phyloP scores from a whole-genome alignment of 2,329 filamentous ascomycete species.

The Pseudogymnoascus pannorum region DNA sequence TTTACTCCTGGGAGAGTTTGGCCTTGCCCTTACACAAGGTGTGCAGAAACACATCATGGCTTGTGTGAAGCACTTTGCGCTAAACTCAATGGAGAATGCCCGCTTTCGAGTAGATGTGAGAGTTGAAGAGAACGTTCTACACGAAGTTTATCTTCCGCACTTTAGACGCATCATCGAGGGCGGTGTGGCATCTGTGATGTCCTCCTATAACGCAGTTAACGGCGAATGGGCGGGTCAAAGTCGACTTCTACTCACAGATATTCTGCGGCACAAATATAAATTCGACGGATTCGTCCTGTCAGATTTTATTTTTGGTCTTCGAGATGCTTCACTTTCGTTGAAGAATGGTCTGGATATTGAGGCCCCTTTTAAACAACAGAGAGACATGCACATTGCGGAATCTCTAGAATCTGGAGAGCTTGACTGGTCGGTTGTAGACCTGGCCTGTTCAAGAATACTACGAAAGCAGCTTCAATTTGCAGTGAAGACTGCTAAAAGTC shows the following conservation, averaged over 20 bases:
- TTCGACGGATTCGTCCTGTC: conserved; percentile 16
- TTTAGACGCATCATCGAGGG: conserved; percentile 12
- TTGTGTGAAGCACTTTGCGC: conserved; percentile 26
- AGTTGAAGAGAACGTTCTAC: conserved; percentile 22
- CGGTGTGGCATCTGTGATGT: conserved; percentile 13
- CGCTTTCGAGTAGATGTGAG: conserved; percentile 25
- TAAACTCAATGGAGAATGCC: conserved; percentile 28
- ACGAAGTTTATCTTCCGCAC: conserved; percentile 23
- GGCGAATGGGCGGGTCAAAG: conserved; percentile 15
- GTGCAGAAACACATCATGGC: conserved; percentile 25
- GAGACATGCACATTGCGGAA: background rate
- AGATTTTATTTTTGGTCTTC: conserved; percentile 13
- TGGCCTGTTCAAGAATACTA: conserved; percentile 6
- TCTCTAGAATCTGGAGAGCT: conserved; percentile 12
- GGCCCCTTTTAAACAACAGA: conserved; percentile 12
- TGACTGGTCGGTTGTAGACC: conserved; percentile 8
- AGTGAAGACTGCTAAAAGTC: background rate
- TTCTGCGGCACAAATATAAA: conserved; percentile 11
- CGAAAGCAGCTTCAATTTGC: conserved; percentile 8
- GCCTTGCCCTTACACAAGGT: conserved; percentile 20
- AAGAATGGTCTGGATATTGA: conserved; percentile 14
- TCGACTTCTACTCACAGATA: conserved; percentile 10
- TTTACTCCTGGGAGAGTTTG: conserved; percentile 26
- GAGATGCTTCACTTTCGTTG: conserved; percentile 10
- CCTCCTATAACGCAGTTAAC: conserved; percentile 14